phyloP scores from a whole-genome alignment of 2,329 filamentous ascomycete species.

The Scedosporium apiospermum region DNA sequence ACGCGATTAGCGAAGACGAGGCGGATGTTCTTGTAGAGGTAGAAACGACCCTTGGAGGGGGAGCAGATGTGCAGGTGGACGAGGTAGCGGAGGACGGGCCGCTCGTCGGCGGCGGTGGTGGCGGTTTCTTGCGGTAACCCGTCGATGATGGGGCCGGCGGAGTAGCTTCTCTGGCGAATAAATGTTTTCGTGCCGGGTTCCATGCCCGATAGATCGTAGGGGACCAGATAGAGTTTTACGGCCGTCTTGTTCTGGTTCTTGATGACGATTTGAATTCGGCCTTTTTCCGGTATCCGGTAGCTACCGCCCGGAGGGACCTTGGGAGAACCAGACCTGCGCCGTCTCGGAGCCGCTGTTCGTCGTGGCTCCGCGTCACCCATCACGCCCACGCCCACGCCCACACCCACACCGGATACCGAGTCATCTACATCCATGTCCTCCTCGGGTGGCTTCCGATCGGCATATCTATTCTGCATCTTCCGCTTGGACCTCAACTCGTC shows the following conservation, averaged over 20 bases:
- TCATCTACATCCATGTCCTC: conserved; percentile 24
- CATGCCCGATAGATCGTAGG: conserved; percentile 90
- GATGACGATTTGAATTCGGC: conserved; percentile 91
- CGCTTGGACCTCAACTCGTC: conserved; percentile 37
- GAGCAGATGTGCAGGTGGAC: conserved; percentile 91
- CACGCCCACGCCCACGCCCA: no score
- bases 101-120: conserved; percentile 10
- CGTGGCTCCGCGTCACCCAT: conserved; percentile 15
- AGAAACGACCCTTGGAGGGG: conserved; percentile 72
- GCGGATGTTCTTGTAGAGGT: conserved; percentile 82
- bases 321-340: conserved; percentile 20
- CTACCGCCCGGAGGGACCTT: conserved; percentile 71
- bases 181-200: conserved; percentile 92
- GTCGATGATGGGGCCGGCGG: conserved; percentile 74
- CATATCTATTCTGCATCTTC: conserved; percentile 36
- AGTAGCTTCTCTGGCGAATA: conserved; percentile 88
- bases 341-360: not conserved
- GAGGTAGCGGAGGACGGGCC: conserved; percentile 77
- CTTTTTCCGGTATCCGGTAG: conserved; percentile 88
- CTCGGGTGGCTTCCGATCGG: conserved; percentile 24
- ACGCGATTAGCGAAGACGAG: conserved; percentile 96
- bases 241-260: conserved; percentile 98
- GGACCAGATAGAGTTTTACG: conserved; percentile 89
- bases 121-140: conserved; percentile 29
- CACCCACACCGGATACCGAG: not conserved